Evolutionary conservation across 2,329 filamentous ascomycete species (phyloP), one percentile per base, ranked within the genome.

Genomic region (Pseudocercospora fijiensis): DNA sequence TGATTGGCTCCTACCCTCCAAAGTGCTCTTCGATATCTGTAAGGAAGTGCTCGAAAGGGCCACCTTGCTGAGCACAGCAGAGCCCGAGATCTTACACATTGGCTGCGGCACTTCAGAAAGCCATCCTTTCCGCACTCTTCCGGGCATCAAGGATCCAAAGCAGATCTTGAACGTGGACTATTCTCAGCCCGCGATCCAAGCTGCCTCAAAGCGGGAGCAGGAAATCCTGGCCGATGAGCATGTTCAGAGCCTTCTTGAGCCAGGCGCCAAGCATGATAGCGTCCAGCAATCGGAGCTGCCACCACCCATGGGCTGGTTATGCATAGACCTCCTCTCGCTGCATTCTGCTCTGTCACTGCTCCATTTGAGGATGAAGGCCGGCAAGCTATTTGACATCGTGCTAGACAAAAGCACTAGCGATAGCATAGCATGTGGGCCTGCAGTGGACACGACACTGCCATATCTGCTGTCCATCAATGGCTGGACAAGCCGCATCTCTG

Each of bases 331-430:
- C 13, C 65, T 68, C 28, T 57, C 63, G 20, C 59, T 68, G 10
- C 49, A 68, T 41, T 67, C 68, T 5, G 66, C 64, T 8, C 37
- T 70, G 6, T 66, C 58, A 22, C 55, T 70, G 9, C 57, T 69
- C 3, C 59, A 65, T 41, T 37, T 49, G 27, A 58, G 57, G n/a
- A 22, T 37, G 4, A 43, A 61, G 51, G 57, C 52, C 8, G 60
- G 60, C 10, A 61, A 63, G n/a, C 57, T 69, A 2, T 71, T 65
- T 47, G 65, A 71, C 27, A 2, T 69, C 9, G 56, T 71, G 1
- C 61, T 69, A 11, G 69, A 71, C 62, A 71, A 71, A 43, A 67
- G 65, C 57, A 70, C 69, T 3, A 66, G 63, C 57, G 69, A 71
- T 43, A 67, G 64, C 27, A 71, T 71, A 28, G 58, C 67, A 10